Conservation (phyloP, 2,329 filamentous ascomycete genomes). For the Metarhizium brunneum region DNA sequence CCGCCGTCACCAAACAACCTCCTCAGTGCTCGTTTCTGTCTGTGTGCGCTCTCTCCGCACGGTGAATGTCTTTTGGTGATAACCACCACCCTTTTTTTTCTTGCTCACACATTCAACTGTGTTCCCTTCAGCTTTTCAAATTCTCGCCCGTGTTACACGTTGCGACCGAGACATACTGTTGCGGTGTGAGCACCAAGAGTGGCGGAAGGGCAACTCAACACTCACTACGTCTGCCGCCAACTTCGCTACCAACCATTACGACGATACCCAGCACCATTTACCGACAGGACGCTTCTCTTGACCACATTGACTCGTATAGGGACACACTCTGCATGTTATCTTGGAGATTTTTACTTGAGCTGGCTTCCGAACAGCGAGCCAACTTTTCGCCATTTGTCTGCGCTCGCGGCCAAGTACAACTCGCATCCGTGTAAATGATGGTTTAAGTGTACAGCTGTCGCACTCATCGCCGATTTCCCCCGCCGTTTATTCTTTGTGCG, state of each 20-base stretch:
- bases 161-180: conserved; percentile 22
- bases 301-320: neutral
- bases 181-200: conserved; percentile 1
- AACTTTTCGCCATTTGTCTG: neutral
- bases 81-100: conserved; percentile 1
- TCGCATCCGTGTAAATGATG: conserved; percentile 1
- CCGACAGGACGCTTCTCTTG: neutral
- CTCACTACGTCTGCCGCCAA: neutral
- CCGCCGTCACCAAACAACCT: conserved; percentile 1
- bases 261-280: neutral
- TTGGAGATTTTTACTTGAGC: neutral
- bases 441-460: neutral
- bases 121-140: conserved; percentile 4
- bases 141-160: conserved; percentile 9
- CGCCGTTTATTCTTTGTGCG: conserved; percentile 1
- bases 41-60: conserved; percentile 1
- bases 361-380: neutral
- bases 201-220: neutral
- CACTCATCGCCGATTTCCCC: neutral
- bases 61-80: neutral
- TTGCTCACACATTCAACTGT: conserved; percentile 11
- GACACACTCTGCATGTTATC: neutral
- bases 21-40: conserved; percentile 1
- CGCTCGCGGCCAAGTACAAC: neutral
- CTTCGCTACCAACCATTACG: neutral